Evolutionary conservation across 1,284 basidiomycete species (phyloP).

Genomic region (Schizophyllum amplum): DNA sequence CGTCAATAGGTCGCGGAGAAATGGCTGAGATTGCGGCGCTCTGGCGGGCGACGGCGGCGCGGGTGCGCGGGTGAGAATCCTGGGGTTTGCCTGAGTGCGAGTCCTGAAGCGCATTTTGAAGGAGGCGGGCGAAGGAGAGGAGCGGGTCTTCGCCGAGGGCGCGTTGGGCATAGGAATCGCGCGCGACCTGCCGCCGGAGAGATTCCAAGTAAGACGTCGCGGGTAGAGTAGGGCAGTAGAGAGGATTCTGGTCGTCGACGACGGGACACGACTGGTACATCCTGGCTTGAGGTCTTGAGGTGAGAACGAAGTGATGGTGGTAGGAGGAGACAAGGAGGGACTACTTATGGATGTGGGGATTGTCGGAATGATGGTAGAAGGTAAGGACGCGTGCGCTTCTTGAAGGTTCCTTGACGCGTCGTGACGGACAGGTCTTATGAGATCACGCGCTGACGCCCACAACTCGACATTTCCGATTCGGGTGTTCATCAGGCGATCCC

Average conservation of each 20-base stretch:
- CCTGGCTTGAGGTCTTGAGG: neutral
- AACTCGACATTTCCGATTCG: too few species aligned
- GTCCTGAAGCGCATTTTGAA: conserved; percentile 24
- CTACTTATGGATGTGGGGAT: neutral
- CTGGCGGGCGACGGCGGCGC: neutral
- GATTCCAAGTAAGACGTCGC: conserved; percentile 32
- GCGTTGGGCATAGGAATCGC: conserved; percentile 5
- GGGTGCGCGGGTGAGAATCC: conserved; percentile 1
- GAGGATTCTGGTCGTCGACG: conserved; percentile 30
- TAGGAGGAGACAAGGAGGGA: neutral
- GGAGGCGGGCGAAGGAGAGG: conserved; percentile 26
- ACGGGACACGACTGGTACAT: conserved; percentile 14
- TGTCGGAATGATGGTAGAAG: neutral
- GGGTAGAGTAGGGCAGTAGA: conserved; percentile 35
- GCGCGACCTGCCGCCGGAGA: conserved; percentile 20
- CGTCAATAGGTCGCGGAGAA: neutral
- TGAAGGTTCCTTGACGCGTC: neutral
- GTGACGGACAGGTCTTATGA: too few species aligned
- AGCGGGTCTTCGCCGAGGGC: conserved; percentile 15
- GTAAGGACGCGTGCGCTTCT: neutral
- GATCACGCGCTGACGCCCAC: too few species aligned
- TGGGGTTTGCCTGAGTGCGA: too few species aligned
- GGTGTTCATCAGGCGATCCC: too few species aligned
- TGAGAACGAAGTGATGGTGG: neutral
- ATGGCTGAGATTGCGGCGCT: neutral